Percentiles rank a stretch among this genome's conserved stretches.
Evolutionary conservation across 257 asterid species (phyloP).

Genomic region (Marsdenia floribunda): DNA sequence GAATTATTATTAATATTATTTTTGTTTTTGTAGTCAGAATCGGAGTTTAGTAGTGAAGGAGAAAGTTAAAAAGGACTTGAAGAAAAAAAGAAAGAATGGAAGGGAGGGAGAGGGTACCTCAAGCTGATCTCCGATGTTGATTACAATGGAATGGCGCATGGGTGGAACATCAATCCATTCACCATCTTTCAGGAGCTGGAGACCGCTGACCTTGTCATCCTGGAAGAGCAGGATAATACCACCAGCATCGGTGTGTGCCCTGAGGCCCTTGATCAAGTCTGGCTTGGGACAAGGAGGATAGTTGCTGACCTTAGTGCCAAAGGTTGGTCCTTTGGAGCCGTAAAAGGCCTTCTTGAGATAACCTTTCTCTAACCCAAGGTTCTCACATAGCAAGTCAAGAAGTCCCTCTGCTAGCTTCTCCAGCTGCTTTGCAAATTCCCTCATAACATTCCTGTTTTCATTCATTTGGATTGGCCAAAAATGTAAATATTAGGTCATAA

Average conservation of each 20-base stretch:
- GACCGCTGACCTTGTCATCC: conserved; percentile 71
- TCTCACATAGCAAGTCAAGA: conserved; percentile 63
- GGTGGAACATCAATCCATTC: conserved; percentile 74
- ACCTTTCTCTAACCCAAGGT: conserved; percentile 68
- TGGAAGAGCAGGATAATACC: conserved; percentile 71
- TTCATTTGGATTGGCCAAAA: background rate
- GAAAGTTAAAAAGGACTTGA: no score
- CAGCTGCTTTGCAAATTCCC: conserved; percentile 48
- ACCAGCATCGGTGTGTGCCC: conserved; percentile 79
- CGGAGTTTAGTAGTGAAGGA: background rate
- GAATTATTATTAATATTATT: no score
- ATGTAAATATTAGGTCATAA: background rate
- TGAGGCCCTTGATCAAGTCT: conserved; percentile 66
- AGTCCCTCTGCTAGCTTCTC: conserved; percentile 63
- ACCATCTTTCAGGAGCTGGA: conserved; percentile 67
- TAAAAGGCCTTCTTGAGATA: conserved; percentile 56
- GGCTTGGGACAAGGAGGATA: conserved; percentile 74
- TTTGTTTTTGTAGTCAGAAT: background rate
- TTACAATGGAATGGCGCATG: conserved; percentile 63
- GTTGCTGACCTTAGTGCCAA: conserved; percentile 72
- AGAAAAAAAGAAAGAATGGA: background rate
- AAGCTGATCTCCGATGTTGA: conserved; percentile 63
- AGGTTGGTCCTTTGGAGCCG: conserved; percentile 61
- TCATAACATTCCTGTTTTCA: conserved; percentile 48
- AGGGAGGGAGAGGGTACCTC: conserved; percentile 32